Percentiles rank a stretch among this genome's conserved stretches.
phyloP scores from a whole-genome alignment of 352 stramenopile species.

The Globisporangium alternatum region DNA sequence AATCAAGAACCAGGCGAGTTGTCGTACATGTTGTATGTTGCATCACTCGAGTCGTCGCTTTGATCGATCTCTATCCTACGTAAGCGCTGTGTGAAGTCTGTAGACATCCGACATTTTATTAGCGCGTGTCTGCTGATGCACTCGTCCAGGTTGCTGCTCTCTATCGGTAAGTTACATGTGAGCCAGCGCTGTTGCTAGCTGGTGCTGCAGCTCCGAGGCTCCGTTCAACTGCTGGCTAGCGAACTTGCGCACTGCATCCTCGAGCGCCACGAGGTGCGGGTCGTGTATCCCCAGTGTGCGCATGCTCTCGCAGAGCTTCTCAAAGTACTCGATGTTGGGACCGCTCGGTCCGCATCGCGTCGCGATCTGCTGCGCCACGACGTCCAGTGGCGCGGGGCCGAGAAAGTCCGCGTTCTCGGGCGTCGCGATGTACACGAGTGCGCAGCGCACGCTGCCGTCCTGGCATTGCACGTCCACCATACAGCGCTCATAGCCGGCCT shows the following conservation, averaged over 20 bases:
- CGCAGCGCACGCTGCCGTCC: slow-evolving; percentile 58
- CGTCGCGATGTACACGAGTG: slow-evolving; percentile 85
- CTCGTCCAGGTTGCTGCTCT: no score
- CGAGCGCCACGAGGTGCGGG: slow-evolving; percentile 68
- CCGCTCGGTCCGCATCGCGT: slow-evolving; percentile 68
- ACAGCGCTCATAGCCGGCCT: slow-evolving; percentile 75
- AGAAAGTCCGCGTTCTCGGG: slow-evolving; percentile 83
- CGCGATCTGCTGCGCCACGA: slow-evolving; percentile 81
- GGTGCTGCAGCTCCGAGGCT: not conserved
- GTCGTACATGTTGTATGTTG: no score
- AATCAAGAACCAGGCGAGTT: no score
- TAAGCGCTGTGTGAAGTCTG: no score
- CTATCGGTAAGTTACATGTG: not conserved
- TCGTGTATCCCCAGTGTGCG: slow-evolving; percentile 68
- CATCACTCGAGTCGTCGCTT: no score
- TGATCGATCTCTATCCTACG: no score
- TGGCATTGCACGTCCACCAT: slow-evolving; percentile 76
- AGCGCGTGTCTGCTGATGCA: no score
- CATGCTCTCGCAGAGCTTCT: slow-evolving; percentile 82
- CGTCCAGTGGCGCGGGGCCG: slow-evolving; percentile 58
- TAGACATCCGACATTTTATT: no score
- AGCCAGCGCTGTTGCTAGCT: not conserved
- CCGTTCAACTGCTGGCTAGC: not conserved
- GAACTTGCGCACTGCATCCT: slow-evolving; percentile 65
- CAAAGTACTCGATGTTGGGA: slow-evolving; percentile 86